Conservation (phyloP, 2,329 filamentous ascomycete genomes). For the Colletotrichum salicis region DNA sequence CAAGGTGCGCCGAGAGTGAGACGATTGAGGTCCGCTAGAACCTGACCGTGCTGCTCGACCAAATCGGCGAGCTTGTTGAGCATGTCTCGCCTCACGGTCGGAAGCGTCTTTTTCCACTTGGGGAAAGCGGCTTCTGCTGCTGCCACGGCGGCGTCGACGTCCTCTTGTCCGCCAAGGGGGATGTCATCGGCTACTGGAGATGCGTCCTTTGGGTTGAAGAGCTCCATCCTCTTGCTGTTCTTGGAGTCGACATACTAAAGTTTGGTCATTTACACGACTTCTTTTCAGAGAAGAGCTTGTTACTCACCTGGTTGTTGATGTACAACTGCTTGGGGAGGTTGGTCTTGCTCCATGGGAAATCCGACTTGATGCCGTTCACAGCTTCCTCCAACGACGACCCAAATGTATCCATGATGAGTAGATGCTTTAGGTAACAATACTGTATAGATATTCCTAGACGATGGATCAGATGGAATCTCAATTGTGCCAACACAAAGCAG, state of each 20-base stretch:
- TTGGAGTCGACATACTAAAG: constrained; percentile 53
- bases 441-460: too few relatives aligned
- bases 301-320: constrained; percentile 49
- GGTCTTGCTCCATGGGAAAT: constrained; percentile 42
- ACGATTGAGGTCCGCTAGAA: constrained; percentile 52
- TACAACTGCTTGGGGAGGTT: constrained; percentile 51
- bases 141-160: constrained; percentile 59
- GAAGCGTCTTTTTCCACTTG: constrained; percentile 51
- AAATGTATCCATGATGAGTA: constrained; percentile 39
- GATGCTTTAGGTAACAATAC: neutral
- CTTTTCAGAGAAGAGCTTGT: neutral
- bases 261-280: neutral
- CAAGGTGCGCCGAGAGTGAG: constrained; percentile 59
- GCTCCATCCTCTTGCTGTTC: constrained; percentile 56
- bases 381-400: constrained; percentile 38
- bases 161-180: constrained; percentile 54
- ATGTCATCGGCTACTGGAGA: constrained; percentile 61
- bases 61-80: constrained; percentile 57
- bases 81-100: constrained; percentile 49
- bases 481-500: neutral
- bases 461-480: neutral
- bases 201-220: constrained; percentile 61
- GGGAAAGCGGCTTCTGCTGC: constrained; percentile 60
- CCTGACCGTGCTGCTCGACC: constrained; percentile 48
- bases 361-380: constrained; percentile 10